Base-by-base conservation (phyloP, 768 basidiomycete species). In the Mycena latifolia region DNA sequence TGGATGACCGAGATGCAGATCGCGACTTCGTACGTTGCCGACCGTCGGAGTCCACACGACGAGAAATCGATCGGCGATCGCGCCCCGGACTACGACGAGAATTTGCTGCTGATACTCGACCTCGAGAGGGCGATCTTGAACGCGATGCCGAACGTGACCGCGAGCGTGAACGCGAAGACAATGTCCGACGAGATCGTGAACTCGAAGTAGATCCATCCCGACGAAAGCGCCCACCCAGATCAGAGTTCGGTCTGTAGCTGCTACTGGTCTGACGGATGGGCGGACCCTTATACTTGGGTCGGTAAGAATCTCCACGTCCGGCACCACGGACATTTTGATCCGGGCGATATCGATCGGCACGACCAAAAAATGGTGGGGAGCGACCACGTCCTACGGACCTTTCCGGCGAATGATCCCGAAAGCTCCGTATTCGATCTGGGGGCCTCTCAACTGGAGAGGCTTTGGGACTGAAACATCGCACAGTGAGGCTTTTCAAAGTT, bases 1-100 rank as follows among this genome's bases (percentile, higher is more conserved):
- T 84, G 47, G 86, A 87, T 17, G 88, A 89, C 52, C 84, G 84
- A 66, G 88, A 88, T 39, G 78, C 77, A 43, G 85, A 85, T 69
- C 85, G 80, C 55, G 83, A 82, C 72, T 77, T 77, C 54, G 74
- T 64, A 52, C 76, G 79, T 69, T 80, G 78, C 57, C 72, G 73
- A 50, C 73, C 72, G 47, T 67, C 72, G 62, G 73, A 74, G 52
- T 56, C 39, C 25, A 72, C 66, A 24, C 25, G 50, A 64, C 61
- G 61, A 66, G 58, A 33, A 72, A 68, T 31, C 54, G 75, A 55
- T 58, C 51, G 60, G 1, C 55, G 55, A 54, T 20, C 61, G 20
- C 31, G 61, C 51, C 43, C 24, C 35, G 41, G 48, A 15, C 66
- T 59, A 14, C 17, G 45, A 29, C 25, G 20, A n/a, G 55, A 35